phyloP scores from a whole-genome alignment of 1,139 yeast species.

The Hemisphaericaspora xylanilytica region DNA sequence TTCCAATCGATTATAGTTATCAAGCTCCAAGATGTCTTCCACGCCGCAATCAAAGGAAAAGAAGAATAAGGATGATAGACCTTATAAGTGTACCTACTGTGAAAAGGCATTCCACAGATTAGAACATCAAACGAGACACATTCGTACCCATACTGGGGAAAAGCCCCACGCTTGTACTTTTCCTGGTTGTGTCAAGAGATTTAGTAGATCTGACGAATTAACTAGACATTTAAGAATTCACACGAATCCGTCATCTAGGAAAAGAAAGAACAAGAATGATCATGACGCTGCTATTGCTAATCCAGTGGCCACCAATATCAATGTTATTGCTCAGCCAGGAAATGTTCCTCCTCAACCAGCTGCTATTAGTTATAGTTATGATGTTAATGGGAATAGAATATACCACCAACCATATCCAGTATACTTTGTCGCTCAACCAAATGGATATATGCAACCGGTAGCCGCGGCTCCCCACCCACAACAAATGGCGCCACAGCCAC shows the following conservation, averaged over 20 bases:
- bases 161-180: constrained; percentile 87
- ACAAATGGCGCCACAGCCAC: constrained; percentile 10
- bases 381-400: constrained; percentile 34
- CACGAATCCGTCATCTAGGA: constrained; percentile 68
- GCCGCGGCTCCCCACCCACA: constrained; percentile 7
- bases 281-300: not conserved
- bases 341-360: constrained; percentile 12
- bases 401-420: constrained; percentile 38
- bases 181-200: constrained; percentile 84
- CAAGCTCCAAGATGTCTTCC: not conserved
- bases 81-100: constrained; percentile 90
- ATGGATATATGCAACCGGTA: constrained; percentile 13
- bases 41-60: constrained; percentile 15
- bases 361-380: constrained; percentile 30
- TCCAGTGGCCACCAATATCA: not conserved
- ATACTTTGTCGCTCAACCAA: constrained; percentile 30
- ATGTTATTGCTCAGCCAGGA: not conserved
- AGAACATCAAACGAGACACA: constrained; percentile 93
- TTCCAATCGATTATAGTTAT: not conserved
- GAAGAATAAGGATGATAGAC: constrained; percentile 40
- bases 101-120: constrained; percentile 88
- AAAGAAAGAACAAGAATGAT: constrained; percentile 40
- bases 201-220: constrained; percentile 85
- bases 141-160: constrained; percentile 94
- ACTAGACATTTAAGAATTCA: constrained; percentile 89